Evolutionary conservation across 495 filamentous ascomycete species (phyloP), one percentile per base, ranked within the genome.

Genomic region (Symbiotaphrina buchneri): DNA sequence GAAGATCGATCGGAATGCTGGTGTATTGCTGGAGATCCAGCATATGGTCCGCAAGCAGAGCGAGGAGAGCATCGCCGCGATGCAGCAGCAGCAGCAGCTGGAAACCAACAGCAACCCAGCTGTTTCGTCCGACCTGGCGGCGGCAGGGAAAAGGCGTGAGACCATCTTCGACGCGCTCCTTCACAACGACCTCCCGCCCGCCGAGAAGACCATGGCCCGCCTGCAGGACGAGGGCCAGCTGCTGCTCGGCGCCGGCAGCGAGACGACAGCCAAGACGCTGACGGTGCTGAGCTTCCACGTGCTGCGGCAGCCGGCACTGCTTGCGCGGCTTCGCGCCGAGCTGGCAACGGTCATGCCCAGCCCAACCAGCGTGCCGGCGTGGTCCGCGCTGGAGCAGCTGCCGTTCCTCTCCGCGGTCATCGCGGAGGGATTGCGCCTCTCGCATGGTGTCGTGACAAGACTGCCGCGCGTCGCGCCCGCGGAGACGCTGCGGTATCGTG

Each of bases 211-310:
- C 2, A 16, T 43, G 1, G 27, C 29, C 1, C 30, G 48, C 3
- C 37, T 61, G 1, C 28, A 38, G 4, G 44, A 58, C 4, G 53
- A 59, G 18, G 55, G 41, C 0, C 33, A 48, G 14, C 37, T 34
- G 11, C 20, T 59, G 2, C 33, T 57, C 10, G 38, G 39, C 0
- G 56, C 52, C 1, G 57, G 54, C 0, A 45, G 37, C 3, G 48
- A 48, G 27, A 59, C 55, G 1, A 55, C 49, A 1, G 43, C 45
- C 0, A 36, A 47, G 4, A 31, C 47, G 2, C 38, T 58, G 4
- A 38, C 35, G 6, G 14, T 51, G 0, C 41, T 37, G 0, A 39
- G 42, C 1, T 55, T 48, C 20, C 33, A 55, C 25, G 21, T 59
- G 1, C 25, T 49, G 2, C 20, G 28, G 5, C 36, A 53, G 13